Evolutionary conservation across 805 yeast genomes (phyloP).

Genomic region (Kazachstania psychrophila): DNA sequence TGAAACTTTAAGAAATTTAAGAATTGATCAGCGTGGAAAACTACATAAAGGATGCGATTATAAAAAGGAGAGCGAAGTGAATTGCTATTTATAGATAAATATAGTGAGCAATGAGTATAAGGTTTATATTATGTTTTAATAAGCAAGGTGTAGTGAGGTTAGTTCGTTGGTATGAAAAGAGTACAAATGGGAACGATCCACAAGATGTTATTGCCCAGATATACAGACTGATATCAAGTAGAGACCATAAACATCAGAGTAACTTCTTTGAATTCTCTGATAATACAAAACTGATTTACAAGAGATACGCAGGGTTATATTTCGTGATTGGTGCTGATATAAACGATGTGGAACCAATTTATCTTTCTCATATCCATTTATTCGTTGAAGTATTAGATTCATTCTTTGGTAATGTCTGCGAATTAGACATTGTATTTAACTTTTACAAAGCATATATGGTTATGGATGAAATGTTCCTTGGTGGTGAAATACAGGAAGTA

Average conservation of each 20-base stretch:
- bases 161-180: constrained; percentile 58
- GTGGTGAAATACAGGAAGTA: constrained; percentile 86
- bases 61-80: not conserved
- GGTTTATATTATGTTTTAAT: constrained; percentile 73
- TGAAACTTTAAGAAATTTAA: no score
- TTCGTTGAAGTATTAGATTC: constrained; percentile 83
- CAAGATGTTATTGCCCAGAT: constrained; percentile 36
- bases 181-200: constrained; percentile 17
- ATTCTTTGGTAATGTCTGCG: constrained; percentile 86
- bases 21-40: no score
- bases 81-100: no score
- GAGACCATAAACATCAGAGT: constrained; percentile 78
- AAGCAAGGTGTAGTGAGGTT: constrained; percentile 89
- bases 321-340: constrained; percentile 76
- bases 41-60: no score
- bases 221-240: constrained; percentile 67
- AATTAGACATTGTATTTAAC: constrained; percentile 85
- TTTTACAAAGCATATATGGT: constrained; percentile 76
- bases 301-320: constrained; percentile 86
- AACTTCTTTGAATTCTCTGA: constrained; percentile 68
- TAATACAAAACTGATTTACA: constrained; percentile 60
- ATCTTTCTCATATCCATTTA: constrained; percentile 75
- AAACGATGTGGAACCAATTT: constrained; percentile 74
- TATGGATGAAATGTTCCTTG: constrained; percentile 78
- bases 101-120: constrained; percentile 80